These are phyloP conservation scores for Phytophthora citrophthora DNA, from an alignment of 352 stramenopile species.

Conservation along the genomic window DNA sequence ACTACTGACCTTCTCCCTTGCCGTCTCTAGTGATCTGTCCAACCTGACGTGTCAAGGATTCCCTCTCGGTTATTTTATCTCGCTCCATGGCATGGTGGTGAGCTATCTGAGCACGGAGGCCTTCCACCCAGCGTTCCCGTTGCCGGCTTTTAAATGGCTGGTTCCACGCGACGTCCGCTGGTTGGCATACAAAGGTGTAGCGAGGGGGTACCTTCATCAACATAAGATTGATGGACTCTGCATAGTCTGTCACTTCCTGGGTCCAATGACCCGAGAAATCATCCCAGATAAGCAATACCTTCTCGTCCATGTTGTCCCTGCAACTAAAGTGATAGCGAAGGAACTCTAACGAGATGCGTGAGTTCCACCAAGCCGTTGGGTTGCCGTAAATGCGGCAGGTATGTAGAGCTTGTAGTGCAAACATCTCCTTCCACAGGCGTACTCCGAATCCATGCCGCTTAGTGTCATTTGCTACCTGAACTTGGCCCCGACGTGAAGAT, in stretches of 20 bases:
- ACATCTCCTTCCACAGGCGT: not conserved
- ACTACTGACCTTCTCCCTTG: not conserved
- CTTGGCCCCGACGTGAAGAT: too few relatives aligned
- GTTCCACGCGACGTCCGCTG: not conserved
- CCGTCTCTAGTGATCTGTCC: not conserved
- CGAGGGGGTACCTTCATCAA: not conserved
- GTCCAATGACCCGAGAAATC: not conserved
- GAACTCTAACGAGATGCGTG: not conserved
- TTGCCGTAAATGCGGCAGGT: slow-evolving; percentile 5
- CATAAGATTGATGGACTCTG: not conserved
- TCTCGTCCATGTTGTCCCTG: not conserved
- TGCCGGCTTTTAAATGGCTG: not conserved
- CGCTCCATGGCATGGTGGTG: not conserved
- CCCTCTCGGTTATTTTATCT: not conserved
- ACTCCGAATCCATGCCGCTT: slow-evolving; percentile 7
- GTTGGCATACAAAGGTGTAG: not conserved
- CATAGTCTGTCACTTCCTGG: not conserved
- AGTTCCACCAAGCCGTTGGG: slow-evolving; percentile 4
- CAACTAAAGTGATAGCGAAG: not conserved
- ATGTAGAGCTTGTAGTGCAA: not conserved
- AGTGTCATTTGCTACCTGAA: too few relatives aligned
- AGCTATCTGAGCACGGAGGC: not conserved
- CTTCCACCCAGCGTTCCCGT: not conserved
- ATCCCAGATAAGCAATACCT: not conserved
- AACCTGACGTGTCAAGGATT: not conserved